Base-by-base conservation (phyloP, 768 basidiomycete genomes). In the Russula sp. region DNA sequence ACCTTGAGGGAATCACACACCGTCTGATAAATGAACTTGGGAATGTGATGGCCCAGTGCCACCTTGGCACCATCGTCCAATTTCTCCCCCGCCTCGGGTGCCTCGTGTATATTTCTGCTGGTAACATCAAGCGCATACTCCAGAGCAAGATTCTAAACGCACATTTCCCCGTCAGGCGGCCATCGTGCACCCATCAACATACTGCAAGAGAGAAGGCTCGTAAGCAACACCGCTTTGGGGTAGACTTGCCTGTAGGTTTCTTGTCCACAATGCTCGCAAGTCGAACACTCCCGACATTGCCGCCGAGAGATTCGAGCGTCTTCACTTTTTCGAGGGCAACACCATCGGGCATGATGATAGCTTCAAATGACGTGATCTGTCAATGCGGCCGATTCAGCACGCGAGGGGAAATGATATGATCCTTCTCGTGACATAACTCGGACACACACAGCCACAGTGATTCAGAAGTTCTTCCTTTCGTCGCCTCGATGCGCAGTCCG, bases 261-360 rank as follows among this genome's bases (percentile, higher is more conserved):
- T 93, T 92, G 77, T 98, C 96, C 11, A 99, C 89, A 64, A 98
- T 98, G 68, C 94, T 96, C 4, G 92, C 90, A 4, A 93, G 93
- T n/a, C 93, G 81, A 34, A 95, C 93, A 56, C 89, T 82, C 70
- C 92, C 89, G 1, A 98, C 90, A n/a, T 84, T 78, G 0, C 95
- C 95, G 6, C 96, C 96, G 0, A 98, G 83, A 2, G 88, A 84
- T 60, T 82, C 78, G 20, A 98, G 76, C 0, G 91, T 87, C 67
- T 88, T 86, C 2, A 94, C 87, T 71, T 99, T 99, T 74, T 99
- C 96, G 61, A 87, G 82, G 0, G 92, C 89, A 40, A 96, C 85
- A 70, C 93, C 91, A 68, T 93, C 89, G 0, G 91, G 91, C 84
- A 92, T 89, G 59, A 94, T 87, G 64, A 94, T 94, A 8, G 91